phyloP scores from a whole-genome alignment of 192 early-diverging fungal species.

The Entomortierella lignicola region DNA sequence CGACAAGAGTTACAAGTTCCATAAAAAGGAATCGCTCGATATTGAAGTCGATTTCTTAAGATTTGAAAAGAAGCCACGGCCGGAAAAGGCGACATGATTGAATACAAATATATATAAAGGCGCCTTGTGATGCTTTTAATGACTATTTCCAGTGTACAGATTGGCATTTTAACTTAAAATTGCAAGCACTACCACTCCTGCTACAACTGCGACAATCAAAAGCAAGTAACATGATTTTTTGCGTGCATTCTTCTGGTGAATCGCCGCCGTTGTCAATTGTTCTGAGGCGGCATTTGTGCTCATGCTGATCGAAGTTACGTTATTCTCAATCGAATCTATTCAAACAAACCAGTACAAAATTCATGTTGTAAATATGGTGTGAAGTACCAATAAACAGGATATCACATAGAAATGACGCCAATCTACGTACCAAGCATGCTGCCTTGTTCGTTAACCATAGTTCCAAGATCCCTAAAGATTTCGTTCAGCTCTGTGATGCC shows the following conservation, averaged over 20 bases:
- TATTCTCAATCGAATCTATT: conserved; percentile 94
- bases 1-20: conserved; percentile 85
- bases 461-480: conserved; percentile 95
- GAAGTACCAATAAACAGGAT: conserved; percentile 1
- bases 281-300: conserved; percentile 84
- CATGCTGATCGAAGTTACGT: conserved; percentile 84
- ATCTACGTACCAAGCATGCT: conserved; percentile 80
- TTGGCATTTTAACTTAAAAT: conserved; percentile 20
- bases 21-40: conserved; percentile 78
- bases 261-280: conserved; percentile 83
- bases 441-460: conserved; percentile 97
- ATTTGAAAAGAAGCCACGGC: conserved; percentile 55
- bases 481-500: conserved; percentile 96
- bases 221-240: conserved; percentile 89
- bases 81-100: background rate
- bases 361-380: background rate
- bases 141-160: background rate
- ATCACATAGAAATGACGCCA: background rate
- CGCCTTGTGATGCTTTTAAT: background rate
- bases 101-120: no score
- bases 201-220: conserved; percentile 78
- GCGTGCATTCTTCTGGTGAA: conserved; percentile 80
- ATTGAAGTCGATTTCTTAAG: conserved; percentile 80
- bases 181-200: conserved; percentile 48
- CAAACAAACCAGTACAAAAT: background rate